Conservation (phyloP, 495 filamentous ascomycete species). For the Podospora pseudopauciseta region DNA sequence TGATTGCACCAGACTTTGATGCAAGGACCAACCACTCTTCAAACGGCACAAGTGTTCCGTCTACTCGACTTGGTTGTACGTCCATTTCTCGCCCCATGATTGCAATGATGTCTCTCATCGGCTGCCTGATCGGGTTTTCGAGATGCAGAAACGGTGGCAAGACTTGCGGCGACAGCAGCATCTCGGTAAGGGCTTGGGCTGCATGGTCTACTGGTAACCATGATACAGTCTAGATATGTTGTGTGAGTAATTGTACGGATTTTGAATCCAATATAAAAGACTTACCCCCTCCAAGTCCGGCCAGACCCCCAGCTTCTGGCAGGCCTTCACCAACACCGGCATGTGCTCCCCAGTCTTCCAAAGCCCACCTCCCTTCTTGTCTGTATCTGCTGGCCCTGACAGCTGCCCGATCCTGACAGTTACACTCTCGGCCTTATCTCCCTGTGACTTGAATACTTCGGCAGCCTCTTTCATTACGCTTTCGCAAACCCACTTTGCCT, state of each 20-base stretch:
- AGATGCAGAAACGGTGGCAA: not conserved
- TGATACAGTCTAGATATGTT: not conserved
- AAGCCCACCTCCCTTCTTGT: not conserved
- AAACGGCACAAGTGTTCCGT: not conserved
- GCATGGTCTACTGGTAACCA: not conserved
- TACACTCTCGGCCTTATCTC: not conserved
- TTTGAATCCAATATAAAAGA: not conserved
- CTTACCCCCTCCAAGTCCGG: not conserved
- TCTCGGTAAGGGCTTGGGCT: not conserved
- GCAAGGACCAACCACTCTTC: not conserved
- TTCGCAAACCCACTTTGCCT: not conserved
- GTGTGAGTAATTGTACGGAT: not conserved
- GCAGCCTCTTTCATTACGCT: not conserved
- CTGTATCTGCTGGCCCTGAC: not conserved
- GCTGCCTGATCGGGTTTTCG: not conserved
- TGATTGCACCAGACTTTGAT: not conserved
- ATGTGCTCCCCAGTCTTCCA: not conserved
- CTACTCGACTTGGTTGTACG: not conserved
- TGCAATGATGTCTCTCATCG: not conserved
- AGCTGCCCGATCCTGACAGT: not conserved
- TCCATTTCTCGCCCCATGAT: not conserved
- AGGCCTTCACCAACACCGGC: not conserved
- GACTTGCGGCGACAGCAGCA: not conserved
- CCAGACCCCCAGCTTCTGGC: not conserved
- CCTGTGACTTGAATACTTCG: not conserved